phyloP scores from a whole-genome alignment of 169 alveolate genomes.

The Plasmodium chabaudi region DNA sequence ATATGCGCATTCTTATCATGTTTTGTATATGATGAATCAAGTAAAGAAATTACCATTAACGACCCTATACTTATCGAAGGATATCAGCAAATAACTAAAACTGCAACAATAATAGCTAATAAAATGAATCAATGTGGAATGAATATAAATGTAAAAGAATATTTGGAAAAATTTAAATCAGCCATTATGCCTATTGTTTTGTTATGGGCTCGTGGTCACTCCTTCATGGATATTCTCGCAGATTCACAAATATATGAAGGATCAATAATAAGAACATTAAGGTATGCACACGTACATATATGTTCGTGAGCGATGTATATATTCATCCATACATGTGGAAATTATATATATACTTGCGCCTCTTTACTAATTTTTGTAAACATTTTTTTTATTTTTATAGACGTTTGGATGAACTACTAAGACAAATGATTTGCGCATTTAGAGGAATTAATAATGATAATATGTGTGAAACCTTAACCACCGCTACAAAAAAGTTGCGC shows the following conservation, averaged over 20 bases:
- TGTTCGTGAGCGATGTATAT: not conserved
- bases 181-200: slow-evolving; percentile 94
- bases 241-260: slow-evolving; percentile 98
- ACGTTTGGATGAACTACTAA: slow-evolving; percentile 97
- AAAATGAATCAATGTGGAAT: slow-evolving; percentile 90
- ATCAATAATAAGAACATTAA: slow-evolving; percentile 93
- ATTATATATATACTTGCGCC: not conserved
- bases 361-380: not conserved
- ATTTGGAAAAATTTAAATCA: slow-evolving; percentile 93
- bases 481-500: slow-evolving; percentile 93
- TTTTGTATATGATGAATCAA: slow-evolving; percentile 94
- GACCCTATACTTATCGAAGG: slow-evolving; percentile 85
- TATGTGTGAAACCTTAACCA: slow-evolving; percentile 93
- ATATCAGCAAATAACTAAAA: slow-evolving; percentile 78
- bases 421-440: slow-evolving; percentile 97
- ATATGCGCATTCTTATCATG: slow-evolving; percentile 96
- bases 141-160: slow-evolving; percentile 90
- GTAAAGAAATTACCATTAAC: slow-evolving; percentile 82
- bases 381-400: slow-evolving; percentile 78
- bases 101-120: slow-evolving; percentile 88
- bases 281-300: slow-evolving; percentile 54
- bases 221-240: slow-evolving; percentile 94
- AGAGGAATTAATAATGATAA: slow-evolving; percentile 96
- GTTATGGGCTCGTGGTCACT: slow-evolving; percentile 97
- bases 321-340: not conserved